Evolutionary conservation across 352 stramenopile species (phyloP), one percentile per base, ranked within the genome.

Genomic region (Pythium chondricola): DNA sequence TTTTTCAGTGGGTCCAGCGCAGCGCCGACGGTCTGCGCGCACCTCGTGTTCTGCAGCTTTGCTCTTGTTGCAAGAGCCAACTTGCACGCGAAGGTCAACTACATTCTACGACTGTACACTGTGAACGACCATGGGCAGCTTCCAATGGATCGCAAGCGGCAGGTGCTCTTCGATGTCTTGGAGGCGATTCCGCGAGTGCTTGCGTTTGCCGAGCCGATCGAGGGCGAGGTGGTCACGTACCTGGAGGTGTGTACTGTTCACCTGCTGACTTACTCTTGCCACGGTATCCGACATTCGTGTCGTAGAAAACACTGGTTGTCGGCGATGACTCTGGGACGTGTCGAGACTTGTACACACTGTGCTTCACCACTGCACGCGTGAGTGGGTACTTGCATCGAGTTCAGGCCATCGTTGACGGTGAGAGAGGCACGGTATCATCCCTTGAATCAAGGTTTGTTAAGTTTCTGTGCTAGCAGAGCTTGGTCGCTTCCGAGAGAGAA

Each of bases 1-100:
- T 85, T 85, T 43, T 88, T 88, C 59, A 30, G 54, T 46, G 13
- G 21, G 20, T 10, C 56, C 40, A 39, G 48, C 16, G 55, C 60
- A 16, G 9, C 31, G 18, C 55, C 65, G 41, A 64, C 49, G 2
- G 68, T 67, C 11, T 83, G 75, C 22, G 72, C 73, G 0, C 77
- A 82, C 35, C 68, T 74, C 10, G 68, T 77, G 0, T 86, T 86
- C 20, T 83, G 69, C 39, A 57, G 60, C 8, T 53, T 87, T n/a
- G 69, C 66, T 21, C 57, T 87, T 44, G 48, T 85, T 25, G 74
- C 74, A 42, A 59, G 38, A 20, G 65, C 66, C 2, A 69, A 86
- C 40, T 50, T 85, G 10, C 69, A 85, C 32, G 58, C 62, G 5
- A 85, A 88, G 52, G 60, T 86, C 21, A 59, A 58, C 16, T 86